Conservation (phyloP, 306 rosid species). For the Echinosophora koreensis region DNA sequence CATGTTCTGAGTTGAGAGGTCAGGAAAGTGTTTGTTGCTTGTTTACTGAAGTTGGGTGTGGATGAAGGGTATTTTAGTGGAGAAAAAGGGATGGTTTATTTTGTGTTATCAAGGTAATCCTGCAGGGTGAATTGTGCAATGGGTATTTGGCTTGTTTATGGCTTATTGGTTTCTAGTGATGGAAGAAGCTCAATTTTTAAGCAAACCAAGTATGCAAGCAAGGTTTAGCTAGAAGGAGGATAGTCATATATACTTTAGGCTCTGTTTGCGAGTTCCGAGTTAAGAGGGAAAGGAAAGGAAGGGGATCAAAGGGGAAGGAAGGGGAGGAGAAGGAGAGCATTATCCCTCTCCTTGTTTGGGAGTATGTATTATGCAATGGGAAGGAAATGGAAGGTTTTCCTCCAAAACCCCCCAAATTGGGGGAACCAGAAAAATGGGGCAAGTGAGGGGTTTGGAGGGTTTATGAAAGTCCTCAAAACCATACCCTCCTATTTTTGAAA, state of each 20-base stretch:
- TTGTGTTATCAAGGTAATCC: background rate
- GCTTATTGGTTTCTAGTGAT: background rate
- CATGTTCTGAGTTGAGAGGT: background rate
- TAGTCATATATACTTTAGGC: background rate
- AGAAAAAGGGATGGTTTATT: background rate
- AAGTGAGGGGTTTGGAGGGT: too few species aligned
- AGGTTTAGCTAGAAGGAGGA: background rate
- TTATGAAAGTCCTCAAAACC: too few species aligned
- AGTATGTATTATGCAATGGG: too few species aligned
- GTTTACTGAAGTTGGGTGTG: background rate
- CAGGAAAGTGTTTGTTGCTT: background rate
- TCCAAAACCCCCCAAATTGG: too few species aligned
- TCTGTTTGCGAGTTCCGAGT: too few species aligned
- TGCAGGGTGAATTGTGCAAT: background rate
- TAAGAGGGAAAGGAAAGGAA: too few species aligned
- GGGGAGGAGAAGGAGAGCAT: too few species aligned
- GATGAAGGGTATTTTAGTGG: background rate
- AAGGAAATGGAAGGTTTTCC: too few species aligned
- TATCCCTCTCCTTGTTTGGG: too few species aligned
- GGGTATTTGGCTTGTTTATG: background rate
- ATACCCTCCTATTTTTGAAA: too few species aligned
- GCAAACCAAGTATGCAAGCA: background rate
- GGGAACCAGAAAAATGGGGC: too few species aligned
- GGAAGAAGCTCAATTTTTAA: background rate
- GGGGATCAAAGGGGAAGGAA: too few species aligned